Evolutionary conservation across 805 yeast species (phyloP), one percentile per base, ranked within the genome.

Genomic region (Starmerella riodocensis): DNA sequence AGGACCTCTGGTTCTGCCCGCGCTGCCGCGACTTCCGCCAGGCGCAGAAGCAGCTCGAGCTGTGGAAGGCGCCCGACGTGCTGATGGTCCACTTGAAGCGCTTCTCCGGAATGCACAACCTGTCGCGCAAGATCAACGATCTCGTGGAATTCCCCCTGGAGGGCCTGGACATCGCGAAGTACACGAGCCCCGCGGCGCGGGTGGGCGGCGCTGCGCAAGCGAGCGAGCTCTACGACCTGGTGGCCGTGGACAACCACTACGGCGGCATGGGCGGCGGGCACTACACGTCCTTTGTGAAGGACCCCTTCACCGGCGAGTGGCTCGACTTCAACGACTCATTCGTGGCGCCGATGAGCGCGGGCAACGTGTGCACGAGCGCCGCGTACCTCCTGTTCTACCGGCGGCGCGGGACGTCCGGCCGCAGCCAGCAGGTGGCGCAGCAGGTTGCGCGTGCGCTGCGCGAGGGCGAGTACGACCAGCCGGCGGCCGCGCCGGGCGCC

Each of bases 191-290:
- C 12, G 30, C 13, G 6, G 32, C 4, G 29, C 40, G 18, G 22
- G 37, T 13, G 19, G 3, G 12, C 6, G 32, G 22, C 27, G 66
- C 63, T 3, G 55, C 57, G 12, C 4, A 17, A 19, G 16, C 19
- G 11, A 55, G 23, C 43, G 53, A 51, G 3, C 50, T 81, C 1
- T 88, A 88, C 58, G 97, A 91, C 55, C 63, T 91, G 46, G 68
- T 82, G 51, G 97, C 91, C 0, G 95, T 91, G 18, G 97, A 86
- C 56, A 91, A 88, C 56, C 98, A 91, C 55, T 85, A 69, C 56
- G 98, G 97, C 36, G 95, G 96, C 0, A 64, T 88, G 16, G 96
- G 97, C 0, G 97, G 97, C 4, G 97, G 98, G 2, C 97, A 91
- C 63, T 88, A 91, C 59, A 91, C 98, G 1, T 81, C 97, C 0